These are phyloP conservation scores for Hymenoscyphus infarciens DNA, from an alignment of 2,329 filamentous ascomycete genomes.

Conservation along the genomic window DNA sequence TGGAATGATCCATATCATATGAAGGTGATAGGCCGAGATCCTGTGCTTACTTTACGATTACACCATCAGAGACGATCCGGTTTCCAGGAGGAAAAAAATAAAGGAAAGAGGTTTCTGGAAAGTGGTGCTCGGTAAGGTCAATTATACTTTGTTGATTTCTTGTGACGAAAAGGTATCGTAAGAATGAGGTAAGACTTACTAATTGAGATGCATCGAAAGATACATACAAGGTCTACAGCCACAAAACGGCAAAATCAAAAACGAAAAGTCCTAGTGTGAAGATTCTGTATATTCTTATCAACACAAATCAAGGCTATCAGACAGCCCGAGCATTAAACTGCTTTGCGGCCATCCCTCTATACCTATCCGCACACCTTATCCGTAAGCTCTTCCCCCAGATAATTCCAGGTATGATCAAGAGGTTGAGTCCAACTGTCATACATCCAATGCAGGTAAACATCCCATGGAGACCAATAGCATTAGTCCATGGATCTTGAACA, in stretches of 20 bases:
- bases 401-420: slow-evolving; percentile 10
- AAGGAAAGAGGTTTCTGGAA: not conserved
- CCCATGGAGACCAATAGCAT: slow-evolving; percentile 34
- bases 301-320: not conserved
- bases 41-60: not conserved
- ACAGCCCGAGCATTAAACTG: slow-evolving; percentile 9
- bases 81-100: not conserved
- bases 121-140: not conserved
- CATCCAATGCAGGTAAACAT: slow-evolving; percentile 36
- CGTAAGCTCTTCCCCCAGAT: slow-evolving; percentile 10
- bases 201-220: not conserved
- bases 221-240: not conserved
- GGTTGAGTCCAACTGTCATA: slow-evolving; percentile 2
- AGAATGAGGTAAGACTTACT: not conserved
- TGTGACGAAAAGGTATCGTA: too few species aligned
- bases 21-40: not conserved
- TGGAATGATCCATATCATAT: not conserved
- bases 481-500: slow-evolving; percentile 39
- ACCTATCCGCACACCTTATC: slow-evolving; percentile 6
- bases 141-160: not conserved
- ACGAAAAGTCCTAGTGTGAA: too few species aligned
- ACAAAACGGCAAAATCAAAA: not conserved
- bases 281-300: not conserved
- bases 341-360: not conserved
- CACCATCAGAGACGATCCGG: not conserved